Evolutionary conservation across 139 green algal species (phyloP), one percentile per base, ranked within the genome.

Genomic region (Chlamydomonas urium): DNA sequence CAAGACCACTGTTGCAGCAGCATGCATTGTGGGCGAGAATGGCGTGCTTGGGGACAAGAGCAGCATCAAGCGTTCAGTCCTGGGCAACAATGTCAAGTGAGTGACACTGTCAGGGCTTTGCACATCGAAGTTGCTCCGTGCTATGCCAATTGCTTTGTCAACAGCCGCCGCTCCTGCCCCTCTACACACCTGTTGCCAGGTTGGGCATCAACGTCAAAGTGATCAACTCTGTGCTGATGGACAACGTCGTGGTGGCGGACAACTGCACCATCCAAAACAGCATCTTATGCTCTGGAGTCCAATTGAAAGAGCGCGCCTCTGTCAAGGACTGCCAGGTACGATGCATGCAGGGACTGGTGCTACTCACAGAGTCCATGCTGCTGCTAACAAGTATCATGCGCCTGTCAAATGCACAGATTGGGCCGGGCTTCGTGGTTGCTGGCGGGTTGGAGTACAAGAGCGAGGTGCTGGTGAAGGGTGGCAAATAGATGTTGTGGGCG

Each of bases 51-150:
- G 85, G 2, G 93, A 98, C 78, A 94, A 91, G 72, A 87, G 74
- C 74, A 90, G 74, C 80, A 86, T 98, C 38, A 98, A 98, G 86
- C 65, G 90, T 33, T 88, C 74, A 1, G 88, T 97, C 26, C 78
- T 98, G 31, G 91, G 91, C 21, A 26, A 33, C 36, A 76, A 77
- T 29, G 93, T 87, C 83, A 82, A 63, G 84, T 85, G 50, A 56
- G 45, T 17, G 45, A 56, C 45, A 56, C n/a, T n/a, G n/a, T n/a
- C n/a, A n/a, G n/a, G n/a, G n/a, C n/a, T n/a, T n/a, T n/a, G n/a
- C n/a, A n/a, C n/a, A n/a, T n/a, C n/a, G n/a, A n/a, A n/a, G n/a
- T n/a, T n/a, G n/a, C n/a, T n/a, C n/a, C n/a, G n/a, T n/a, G n/a
- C n/a, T n/a, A n/a, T n/a, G n/a, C n/a, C n/a, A n/a, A n/a, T n/a